Conservation (phyloP, 306 rosid species). For the Quercus parvula region DNA sequence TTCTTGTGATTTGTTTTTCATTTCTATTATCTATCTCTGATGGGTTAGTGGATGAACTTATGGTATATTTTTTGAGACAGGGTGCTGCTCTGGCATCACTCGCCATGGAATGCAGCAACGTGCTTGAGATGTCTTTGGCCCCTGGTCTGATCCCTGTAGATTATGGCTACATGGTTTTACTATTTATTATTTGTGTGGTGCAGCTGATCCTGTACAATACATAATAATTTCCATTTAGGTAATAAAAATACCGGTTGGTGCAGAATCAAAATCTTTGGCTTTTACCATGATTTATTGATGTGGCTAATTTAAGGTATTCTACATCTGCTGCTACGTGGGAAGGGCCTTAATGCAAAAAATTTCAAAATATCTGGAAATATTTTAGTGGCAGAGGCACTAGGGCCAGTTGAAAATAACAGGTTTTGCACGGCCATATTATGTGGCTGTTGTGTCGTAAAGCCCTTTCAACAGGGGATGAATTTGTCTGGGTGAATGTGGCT, state of each 20-base stretch:
- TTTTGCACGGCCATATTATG: neutral
- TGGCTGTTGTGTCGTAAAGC: no score
- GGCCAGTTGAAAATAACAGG: neutral
- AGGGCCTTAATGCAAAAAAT: neutral
- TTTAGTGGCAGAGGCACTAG: neutral
- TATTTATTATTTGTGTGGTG: constrained; percentile 23
- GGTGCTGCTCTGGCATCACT: no score
- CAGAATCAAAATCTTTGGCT: neutral
- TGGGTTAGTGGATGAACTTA: no score
- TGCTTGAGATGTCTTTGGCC: no score
- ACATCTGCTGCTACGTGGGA: neutral
- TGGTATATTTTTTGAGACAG: no score
- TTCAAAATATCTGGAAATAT: neutral
- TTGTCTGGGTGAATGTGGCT: no score
- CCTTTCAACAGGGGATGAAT: no score
- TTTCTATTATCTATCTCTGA: no score
- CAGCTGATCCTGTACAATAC: constrained; percentile 18
- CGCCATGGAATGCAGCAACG: no score
- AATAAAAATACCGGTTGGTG: neutral
- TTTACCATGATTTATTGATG: neutral
- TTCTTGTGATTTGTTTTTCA: no score
- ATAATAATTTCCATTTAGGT: neutral
- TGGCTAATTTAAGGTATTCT: neutral
- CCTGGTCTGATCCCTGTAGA: constrained; percentile 21
- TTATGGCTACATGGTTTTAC: neutral